These are phyloP conservation scores for Laguncularia racemosa DNA, from an alignment of 345 rosid species.

Conservation along the genomic window DNA sequence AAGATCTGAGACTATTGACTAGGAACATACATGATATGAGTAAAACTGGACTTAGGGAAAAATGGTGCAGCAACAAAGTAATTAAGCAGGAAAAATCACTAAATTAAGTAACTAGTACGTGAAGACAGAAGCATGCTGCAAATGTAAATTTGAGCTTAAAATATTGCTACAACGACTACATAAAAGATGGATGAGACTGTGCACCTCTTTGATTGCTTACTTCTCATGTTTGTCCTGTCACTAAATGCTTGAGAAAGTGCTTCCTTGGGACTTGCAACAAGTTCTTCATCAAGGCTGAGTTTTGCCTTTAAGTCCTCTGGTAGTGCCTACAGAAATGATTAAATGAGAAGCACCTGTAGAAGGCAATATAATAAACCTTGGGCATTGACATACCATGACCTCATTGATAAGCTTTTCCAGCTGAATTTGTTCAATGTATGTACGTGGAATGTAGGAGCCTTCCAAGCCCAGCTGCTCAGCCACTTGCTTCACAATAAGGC, in stretches of 20 bases:
- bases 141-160: no score
- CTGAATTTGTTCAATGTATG: constrained; percentile 89
- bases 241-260: constrained; percentile 66
- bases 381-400: constrained; percentile 55
- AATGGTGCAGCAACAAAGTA: background rate
- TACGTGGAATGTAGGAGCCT: constrained; percentile 74
- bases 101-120: background rate
- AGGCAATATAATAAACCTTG: constrained; percentile 5
- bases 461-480: constrained; percentile 79
- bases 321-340: constrained; percentile 40
- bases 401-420: constrained; percentile 80
- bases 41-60: background rate
- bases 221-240: constrained; percentile 60
- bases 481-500: constrained; percentile 43
- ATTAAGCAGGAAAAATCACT: background rate
- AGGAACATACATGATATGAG: no score
- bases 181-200: constrained; percentile 12
- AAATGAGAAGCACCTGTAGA: background rate
- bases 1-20: no score
- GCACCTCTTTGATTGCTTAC: constrained; percentile 63
- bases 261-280: constrained; percentile 78
- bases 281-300: constrained; percentile 83
- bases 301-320: constrained; percentile 79
- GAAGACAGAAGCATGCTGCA: background rate
- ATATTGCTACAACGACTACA: background rate